A percentile compares a stretch with the other conserved stretches of the same genome.
phyloP scores from a whole-genome alignment of 2,329 filamentous ascomycete species.

The Diaporthe sp. region DNA sequence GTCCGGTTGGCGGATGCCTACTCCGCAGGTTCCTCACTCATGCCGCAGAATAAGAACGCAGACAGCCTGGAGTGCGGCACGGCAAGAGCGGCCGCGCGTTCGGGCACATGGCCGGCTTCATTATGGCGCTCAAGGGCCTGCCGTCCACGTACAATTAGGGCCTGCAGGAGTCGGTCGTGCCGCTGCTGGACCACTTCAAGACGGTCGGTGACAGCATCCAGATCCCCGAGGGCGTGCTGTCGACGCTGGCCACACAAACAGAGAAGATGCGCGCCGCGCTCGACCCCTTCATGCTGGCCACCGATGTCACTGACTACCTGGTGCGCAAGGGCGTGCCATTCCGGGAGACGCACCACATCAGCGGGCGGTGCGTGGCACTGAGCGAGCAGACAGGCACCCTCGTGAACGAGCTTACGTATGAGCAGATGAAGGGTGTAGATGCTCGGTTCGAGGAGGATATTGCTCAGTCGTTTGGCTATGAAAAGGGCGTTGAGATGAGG shows the following conservation, averaged over 20 bases:
- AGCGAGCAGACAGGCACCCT: slow-evolving; percentile 75
- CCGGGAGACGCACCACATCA: slow-evolving; percentile 85
- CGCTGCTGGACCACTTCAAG: slow-evolving; percentile 81
- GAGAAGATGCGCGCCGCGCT: slow-evolving; percentile 74
- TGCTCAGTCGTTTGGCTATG: slow-evolving; percentile 80
- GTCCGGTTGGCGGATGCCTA: slow-evolving; percentile 84
- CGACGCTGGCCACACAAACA: slow-evolving; percentile 77
- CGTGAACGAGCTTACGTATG: slow-evolving; percentile 78
- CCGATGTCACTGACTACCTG: slow-evolving; percentile 76
- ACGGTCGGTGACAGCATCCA: slow-evolving; percentile 79
- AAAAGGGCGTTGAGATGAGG: slow-evolving; percentile 85
- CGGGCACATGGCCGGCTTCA: slow-evolving; percentile 63
- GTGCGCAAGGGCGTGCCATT: slow-evolving; percentile 80
- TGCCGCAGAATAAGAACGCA: slow-evolving; percentile 89
- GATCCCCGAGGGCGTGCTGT: slow-evolving; percentile 84
- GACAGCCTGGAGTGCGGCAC: slow-evolving; percentile 82
- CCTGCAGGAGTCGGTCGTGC: slow-evolving; percentile 81
- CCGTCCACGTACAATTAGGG: slow-evolving; percentile 79
- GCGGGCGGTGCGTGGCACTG: slow-evolving; percentile 77
- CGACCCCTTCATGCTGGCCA: slow-evolving; percentile 78
- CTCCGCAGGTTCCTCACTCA: slow-evolving; percentile 80
- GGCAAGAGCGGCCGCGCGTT: slow-evolving; percentile 57
- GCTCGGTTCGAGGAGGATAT: slow-evolving; percentile 80
- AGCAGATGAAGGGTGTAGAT: slow-evolving; percentile 79
- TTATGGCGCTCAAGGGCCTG: slow-evolving; percentile 86